Evolutionary conservation across 805 yeast genomes (phyloP).

Genomic region (Yarrowia deformans): DNA sequence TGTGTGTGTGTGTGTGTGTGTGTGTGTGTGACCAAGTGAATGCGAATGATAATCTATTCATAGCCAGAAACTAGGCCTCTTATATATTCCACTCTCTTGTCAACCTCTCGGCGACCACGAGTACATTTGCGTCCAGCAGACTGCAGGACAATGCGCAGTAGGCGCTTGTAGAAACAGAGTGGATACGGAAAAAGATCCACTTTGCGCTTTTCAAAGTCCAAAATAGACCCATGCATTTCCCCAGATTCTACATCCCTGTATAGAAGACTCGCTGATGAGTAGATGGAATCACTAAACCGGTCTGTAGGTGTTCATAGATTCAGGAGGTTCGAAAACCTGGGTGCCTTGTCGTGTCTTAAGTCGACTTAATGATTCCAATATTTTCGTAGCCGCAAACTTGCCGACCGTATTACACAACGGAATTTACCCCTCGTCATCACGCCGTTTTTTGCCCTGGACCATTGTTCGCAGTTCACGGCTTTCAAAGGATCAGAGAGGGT

Average conservation of each 20-base stretch:
- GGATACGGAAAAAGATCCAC: not conserved
- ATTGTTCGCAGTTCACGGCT: slow-evolving; percentile 27
- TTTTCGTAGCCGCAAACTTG: slow-evolving; percentile 9
- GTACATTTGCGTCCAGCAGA: not conserved
- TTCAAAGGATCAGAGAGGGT: not conserved
- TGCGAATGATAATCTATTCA: not conserved
- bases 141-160: slow-evolving; percentile 18
- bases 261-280: not conserved
- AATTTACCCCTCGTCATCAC: slow-evolving; percentile 20
- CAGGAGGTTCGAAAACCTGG: not conserved
- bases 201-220: not conserved
- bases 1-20: not conserved
- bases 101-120: not conserved
- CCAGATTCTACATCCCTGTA: slow-evolving; percentile 6
- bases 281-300: too few relatives aligned
- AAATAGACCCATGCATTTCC: slow-evolving; percentile 6
- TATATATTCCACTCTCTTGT: slow-evolving; percentile 7
- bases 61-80: not conserved
- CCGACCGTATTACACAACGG: slow-evolving; percentile 28
- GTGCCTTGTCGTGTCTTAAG: not conserved
- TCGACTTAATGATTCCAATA: not conserved
- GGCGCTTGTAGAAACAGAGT: not conserved
- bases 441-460: slow-evolving; percentile 34
- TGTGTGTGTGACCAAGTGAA: not conserved
- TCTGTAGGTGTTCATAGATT: not conserved